Percentiles rank a stretch among this genome's conserved stretches.
phyloP scores from a whole-genome alignment of 768 basidiomycete genomes.

The Collybiopsis confluens region DNA sequence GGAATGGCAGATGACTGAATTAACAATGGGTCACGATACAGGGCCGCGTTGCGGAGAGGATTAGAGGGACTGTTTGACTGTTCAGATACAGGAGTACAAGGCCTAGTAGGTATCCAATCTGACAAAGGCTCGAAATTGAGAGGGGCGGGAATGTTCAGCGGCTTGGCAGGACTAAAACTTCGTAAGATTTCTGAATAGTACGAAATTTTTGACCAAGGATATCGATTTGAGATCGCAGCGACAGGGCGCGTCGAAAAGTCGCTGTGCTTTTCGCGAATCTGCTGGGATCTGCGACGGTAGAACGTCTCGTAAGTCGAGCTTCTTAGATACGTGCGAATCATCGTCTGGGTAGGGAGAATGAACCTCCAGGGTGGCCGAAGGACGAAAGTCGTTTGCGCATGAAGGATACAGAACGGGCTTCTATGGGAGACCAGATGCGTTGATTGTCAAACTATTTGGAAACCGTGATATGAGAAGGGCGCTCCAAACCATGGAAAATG shows the following conservation, averaged over 20 bases:
- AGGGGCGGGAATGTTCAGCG: not conserved
- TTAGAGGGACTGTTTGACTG: not conserved
- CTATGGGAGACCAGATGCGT: not conserved
- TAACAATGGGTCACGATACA: not conserved
- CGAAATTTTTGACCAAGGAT: not conserved
- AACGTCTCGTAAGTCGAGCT: not conserved
- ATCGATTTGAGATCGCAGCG: not conserved
- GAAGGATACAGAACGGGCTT: not conserved
- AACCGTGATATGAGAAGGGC: no score
- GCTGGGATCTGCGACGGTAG: not conserved
- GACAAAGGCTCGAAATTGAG: not conserved
- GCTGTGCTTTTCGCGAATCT: not conserved
- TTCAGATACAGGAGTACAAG: slow-evolving; percentile 5
- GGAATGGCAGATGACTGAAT: not conserved
- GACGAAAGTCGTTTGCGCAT: not conserved
- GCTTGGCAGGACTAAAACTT: not conserved
- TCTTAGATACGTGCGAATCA: not conserved
- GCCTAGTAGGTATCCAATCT: slow-evolving; percentile 4
- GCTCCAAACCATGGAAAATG: no score
- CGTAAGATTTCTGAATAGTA: not conserved
- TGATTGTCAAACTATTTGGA: no score
- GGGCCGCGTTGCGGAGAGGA: not conserved
- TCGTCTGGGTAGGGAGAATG: no score
- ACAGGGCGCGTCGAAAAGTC: slow-evolving; percentile 3
- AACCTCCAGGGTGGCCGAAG: not conserved